phyloP scores from a whole-genome alignment of 331 rosid genomes.

The Stylosanthes scabra region DNA sequence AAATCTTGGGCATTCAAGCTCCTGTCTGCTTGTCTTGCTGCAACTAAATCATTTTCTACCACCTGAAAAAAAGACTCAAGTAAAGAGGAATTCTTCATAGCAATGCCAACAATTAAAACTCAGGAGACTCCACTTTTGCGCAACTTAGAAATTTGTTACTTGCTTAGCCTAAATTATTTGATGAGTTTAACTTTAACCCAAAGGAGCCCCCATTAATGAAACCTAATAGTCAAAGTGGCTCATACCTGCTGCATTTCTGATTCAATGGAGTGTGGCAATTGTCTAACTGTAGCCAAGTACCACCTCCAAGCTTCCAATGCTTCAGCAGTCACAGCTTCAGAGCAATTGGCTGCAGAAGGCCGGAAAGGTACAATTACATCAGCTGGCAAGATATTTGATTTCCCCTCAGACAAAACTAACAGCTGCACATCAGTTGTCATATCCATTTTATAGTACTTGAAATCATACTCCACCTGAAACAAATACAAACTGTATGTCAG shows the following conservation, averaged over 20 bases:
- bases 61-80: slow-evolving; percentile 54
- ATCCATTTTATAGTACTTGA: slow-evolving; percentile 80
- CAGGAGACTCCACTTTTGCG: slow-evolving; percentile 8
- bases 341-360: slow-evolving; percentile 61
- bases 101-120: background rate
- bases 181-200: background rate
- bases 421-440: slow-evolving; percentile 78
- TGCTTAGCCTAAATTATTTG: too few relatives aligned
- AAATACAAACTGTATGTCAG: slow-evolving; percentile 30
- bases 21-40: slow-evolving; percentile 70
- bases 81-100: slow-evolving; percentile 12
- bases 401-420: slow-evolving; percentile 80
- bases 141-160: slow-evolving; percentile 5
- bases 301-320: slow-evolving; percentile 86
- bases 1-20: slow-evolving; percentile 68
- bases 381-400: slow-evolving; percentile 92
- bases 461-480: slow-evolving; percentile 91
- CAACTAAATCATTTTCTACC: slow-evolving; percentile 86
- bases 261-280: slow-evolving; percentile 72
- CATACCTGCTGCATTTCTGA: slow-evolving; percentile 78
- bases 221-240: slow-evolving; percentile 10
- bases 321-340: slow-evolving; percentile 53
- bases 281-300: slow-evolving; percentile 76
- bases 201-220: slow-evolving; percentile 10
- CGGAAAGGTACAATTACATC: slow-evolving; percentile 85